Conservation (phyloP, 2,329 filamentous ascomycete genomes). For the Aspergillus persii region DNA sequence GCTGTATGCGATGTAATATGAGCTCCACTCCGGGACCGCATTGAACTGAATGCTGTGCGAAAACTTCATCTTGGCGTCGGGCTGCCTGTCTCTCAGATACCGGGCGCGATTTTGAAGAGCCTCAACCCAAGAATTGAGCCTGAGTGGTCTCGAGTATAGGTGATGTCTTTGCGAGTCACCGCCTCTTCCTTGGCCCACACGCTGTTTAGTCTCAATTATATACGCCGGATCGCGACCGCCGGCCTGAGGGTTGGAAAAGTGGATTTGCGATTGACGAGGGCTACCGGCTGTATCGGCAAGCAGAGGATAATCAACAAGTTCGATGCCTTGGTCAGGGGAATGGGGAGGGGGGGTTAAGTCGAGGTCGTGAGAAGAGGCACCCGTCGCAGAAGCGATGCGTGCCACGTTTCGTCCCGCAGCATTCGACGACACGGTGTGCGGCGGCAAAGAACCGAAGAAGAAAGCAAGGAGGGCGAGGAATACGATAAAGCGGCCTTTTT, state of each 20-base stretch:
- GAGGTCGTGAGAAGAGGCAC: constrained; percentile 19
- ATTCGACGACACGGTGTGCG: constrained; percentile 28
- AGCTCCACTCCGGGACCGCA: constrained; percentile 99
- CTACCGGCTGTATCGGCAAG: constrained; percentile 7
- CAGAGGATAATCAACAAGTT: constrained; percentile 30
- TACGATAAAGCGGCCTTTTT: background rate
- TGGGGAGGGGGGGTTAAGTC: constrained; percentile 17
- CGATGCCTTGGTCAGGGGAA: constrained; percentile 28
- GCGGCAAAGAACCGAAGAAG: constrained; percentile 3
- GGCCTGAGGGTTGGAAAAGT: constrained; percentile 3
- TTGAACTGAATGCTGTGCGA: constrained; percentile 99
- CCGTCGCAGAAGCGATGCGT: constrained; percentile 27
- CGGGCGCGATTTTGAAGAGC: constrained; percentile 29
- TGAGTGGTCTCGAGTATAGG: constrained; percentile 13
- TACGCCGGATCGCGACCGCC: background rate
- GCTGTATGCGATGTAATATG: constrained; percentile 96
- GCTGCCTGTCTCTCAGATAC: constrained; percentile 36
- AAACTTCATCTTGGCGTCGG: constrained; percentile 95
- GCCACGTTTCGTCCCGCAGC: constrained; percentile 22
- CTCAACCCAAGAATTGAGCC: constrained; percentile 33
- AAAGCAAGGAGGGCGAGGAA: constrained; percentile 1
- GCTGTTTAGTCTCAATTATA: background rate
- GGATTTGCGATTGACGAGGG: constrained; percentile 5
- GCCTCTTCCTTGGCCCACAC: background rate
- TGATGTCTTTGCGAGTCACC: background rate